These are phyloP conservation scores for Cochlearia excelsa DNA, from an alignment of 345 rosid genomes.

Conservation along the genomic window DNA sequence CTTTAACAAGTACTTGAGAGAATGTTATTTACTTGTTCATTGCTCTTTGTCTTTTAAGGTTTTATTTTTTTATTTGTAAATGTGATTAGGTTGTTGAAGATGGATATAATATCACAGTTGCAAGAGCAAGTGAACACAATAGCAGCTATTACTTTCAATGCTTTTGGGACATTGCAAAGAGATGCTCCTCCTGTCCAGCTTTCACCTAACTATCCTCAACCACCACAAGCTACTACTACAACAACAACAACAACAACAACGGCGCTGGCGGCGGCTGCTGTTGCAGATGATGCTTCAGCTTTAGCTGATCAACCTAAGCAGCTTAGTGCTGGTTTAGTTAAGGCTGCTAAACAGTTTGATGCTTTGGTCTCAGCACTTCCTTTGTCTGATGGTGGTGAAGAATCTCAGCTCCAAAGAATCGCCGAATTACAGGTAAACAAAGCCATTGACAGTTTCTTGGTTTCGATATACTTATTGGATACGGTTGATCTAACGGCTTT, in stretches of 20 bases:
- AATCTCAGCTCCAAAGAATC: slow-evolving; percentile 80
- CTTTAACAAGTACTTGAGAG: no score
- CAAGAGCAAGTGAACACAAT: slow-evolving; percentile 84
- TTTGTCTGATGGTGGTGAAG: slow-evolving; percentile 83
- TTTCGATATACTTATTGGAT: not conserved
- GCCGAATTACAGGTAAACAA: slow-evolving; percentile 64
- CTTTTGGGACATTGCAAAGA: slow-evolving; percentile 74
- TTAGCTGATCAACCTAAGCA: slow-evolving; percentile 68
- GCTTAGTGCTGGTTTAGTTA: slow-evolving; percentile 77
- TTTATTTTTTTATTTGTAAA: not conserved
- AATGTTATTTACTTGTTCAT: not conserved
- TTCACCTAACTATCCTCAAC: slow-evolving; percentile 80
- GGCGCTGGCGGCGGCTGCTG: slow-evolving; percentile 50
- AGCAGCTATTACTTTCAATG: slow-evolving; percentile 72
- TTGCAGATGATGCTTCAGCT: slow-evolving; percentile 51
- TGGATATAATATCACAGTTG: slow-evolving; percentile 92
- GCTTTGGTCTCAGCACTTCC: slow-evolving; percentile 92
- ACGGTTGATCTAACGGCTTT: not conserved
- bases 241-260: no score
- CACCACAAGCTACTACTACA: slow-evolving; percentile 43
- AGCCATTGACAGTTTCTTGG: not conserved
- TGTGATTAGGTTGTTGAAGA: slow-evolving; percentile 19
- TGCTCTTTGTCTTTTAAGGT: not conserved
- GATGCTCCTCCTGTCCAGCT: slow-evolving; percentile 84
- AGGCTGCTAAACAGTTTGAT: slow-evolving; percentile 98